Evolutionary conservation across 495 filamentous ascomycete species (phyloP), one percentile per base, ranked within the genome.

Genomic region (Penicillium macrosclerotiorum): DNA sequence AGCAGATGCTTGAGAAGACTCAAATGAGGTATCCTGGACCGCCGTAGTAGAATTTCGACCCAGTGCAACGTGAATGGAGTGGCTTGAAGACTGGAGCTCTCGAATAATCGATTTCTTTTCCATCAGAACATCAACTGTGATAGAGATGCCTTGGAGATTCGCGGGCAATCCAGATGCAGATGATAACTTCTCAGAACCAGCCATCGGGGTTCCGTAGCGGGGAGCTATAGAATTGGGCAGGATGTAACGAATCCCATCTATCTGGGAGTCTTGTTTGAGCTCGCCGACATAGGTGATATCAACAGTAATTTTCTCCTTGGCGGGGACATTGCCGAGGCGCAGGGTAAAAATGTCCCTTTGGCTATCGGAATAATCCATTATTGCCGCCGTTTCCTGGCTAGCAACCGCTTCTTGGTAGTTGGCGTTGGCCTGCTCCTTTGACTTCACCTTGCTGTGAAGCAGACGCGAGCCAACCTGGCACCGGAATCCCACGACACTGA

Each of bases 31-130:
- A 2, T 22, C 9, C 1, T 24, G 17, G 3, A 54, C 51, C 3
- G 67, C 42, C 1, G 67, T 62, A 3, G 59, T 55, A 6, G 81
- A 82, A 4, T 70, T 74, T 17, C 70, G 77, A 6, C 84, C 86
- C 25, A 88, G 65, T 0, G 72, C 72, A 5, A 88, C 74, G 1
- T 79, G 67, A 40, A 88, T 81, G 3, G 80, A 80, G 51, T 89
- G 86, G n/a, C 73, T 80, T 1, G 84, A 83, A 0, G 80, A 85
- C 47, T 79, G 77, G 17, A 89, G 59, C 29, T 66, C 70, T 46
- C 77, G 72, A 54, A 89, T 79, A 26, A 74, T 66, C 4, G 69
- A 76, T 1, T 70, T 65, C 6, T 74, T 65, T 5, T 76, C 68
- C 71, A 85, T 76, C 14, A 74, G 71, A 13, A 78, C 72, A 55